Percentiles rank a stretch among this genome's conserved stretches.
Conservation (phyloP, 768 basidiomycete genomes). For the Albatrellus ellisii region DNA sequence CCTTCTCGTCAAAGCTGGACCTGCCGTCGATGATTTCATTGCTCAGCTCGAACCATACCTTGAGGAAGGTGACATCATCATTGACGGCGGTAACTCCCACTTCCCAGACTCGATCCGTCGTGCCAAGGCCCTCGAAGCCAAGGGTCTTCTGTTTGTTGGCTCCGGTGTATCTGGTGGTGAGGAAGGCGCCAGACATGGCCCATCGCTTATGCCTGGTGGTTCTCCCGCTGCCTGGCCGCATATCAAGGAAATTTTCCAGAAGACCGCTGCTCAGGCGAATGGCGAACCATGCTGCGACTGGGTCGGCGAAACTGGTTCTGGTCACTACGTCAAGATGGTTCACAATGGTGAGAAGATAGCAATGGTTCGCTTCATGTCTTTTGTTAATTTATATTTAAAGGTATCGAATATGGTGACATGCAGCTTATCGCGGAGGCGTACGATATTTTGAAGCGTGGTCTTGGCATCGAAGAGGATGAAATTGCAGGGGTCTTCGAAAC, state of each 20-base stretch:
- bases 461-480: slow-evolving; percentile 75
- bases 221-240: slow-evolving; percentile 86
- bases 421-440: slow-evolving; percentile 98
- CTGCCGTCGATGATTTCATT: slow-evolving; percentile 95
- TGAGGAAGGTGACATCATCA: slow-evolving; percentile 95
- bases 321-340: slow-evolving; percentile 99
- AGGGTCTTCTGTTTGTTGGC: slow-evolving; percentile 94
- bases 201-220: slow-evolving; percentile 99
- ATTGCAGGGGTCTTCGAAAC: slow-evolving; percentile 88
- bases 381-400: slow-evolving; percentile 25
- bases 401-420: slow-evolving; percentile 99
- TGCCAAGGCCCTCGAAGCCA: slow-evolving; percentile 80
- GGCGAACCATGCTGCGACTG: slow-evolving; percentile 99
- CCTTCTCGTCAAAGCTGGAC: slow-evolving; percentile 95
- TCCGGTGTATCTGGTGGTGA: slow-evolving; percentile 99
- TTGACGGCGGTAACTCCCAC: slow-evolving; percentile 99
- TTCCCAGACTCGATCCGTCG: slow-evolving; percentile 98
- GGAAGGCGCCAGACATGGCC: slow-evolving; percentile 94
- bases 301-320: slow-evolving; percentile 93
- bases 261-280: slow-evolving; percentile 86
- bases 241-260: slow-evolving; percentile 99
- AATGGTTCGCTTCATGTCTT: slow-evolving; percentile 5
- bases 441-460: slow-evolving; percentile 95
- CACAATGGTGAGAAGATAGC: slow-evolving; percentile 58
- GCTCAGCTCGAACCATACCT: slow-evolving; percentile 76